A percentile compares a stretch with the other conserved stretches of the same genome.
phyloP scores from a whole-genome alignment of 2,329 filamentous ascomycete species.

The Trichoderma brevicompactum region DNA sequence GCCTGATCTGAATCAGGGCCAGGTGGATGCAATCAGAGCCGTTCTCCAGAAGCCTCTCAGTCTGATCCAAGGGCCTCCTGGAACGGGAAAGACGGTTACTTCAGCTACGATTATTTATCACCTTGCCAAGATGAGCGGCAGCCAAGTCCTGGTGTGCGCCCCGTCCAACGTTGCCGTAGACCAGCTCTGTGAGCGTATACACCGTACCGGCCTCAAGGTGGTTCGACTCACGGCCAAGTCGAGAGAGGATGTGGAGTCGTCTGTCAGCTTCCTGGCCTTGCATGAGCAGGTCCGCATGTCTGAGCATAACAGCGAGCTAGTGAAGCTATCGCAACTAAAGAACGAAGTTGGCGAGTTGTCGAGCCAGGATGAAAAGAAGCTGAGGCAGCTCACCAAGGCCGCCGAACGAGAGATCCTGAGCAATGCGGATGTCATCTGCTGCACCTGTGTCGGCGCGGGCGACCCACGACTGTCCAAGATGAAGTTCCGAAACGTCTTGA shows the following conservation, averaged over 20 bases:
- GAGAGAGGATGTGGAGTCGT: slow-evolving; percentile 97
- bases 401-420: slow-evolving; percentile 93
- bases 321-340: slow-evolving; percentile 92
- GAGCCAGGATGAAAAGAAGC: slow-evolving; percentile 97
- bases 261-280: slow-evolving; percentile 90
- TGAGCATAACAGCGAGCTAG: slow-evolving; percentile 90
- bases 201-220: slow-evolving; percentile 91
- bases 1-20: slow-evolving; percentile 92
- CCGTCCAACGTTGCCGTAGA: slow-evolving; percentile 98
- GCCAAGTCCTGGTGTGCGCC: slow-evolving; percentile 93
- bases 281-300: slow-evolving; percentile 98
- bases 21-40: slow-evolving; percentile 94
- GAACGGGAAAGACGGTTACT: slow-evolving; percentile 97
- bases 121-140: slow-evolving; percentile 90
- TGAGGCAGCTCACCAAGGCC: slow-evolving; percentile 90
- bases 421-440: slow-evolving; percentile 98
- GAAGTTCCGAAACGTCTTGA: slow-evolving; percentile 97
- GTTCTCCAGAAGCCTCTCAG: slow-evolving; percentile 92
- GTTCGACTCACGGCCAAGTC: slow-evolving; percentile 99
- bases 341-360: slow-evolving; percentile 87
- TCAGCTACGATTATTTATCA: slow-evolving; percentile 99
- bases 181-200: slow-evolving; percentile 95
- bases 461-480: slow-evolving; percentile 95
- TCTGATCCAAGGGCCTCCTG: slow-evolving; percentile 94
- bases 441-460: slow-evolving; percentile 95